These are phyloP conservation scores for Aspergillus biplanus DNA, from an alignment of 495 filamentous ascomycete species.

Conservation along the genomic window DNA sequence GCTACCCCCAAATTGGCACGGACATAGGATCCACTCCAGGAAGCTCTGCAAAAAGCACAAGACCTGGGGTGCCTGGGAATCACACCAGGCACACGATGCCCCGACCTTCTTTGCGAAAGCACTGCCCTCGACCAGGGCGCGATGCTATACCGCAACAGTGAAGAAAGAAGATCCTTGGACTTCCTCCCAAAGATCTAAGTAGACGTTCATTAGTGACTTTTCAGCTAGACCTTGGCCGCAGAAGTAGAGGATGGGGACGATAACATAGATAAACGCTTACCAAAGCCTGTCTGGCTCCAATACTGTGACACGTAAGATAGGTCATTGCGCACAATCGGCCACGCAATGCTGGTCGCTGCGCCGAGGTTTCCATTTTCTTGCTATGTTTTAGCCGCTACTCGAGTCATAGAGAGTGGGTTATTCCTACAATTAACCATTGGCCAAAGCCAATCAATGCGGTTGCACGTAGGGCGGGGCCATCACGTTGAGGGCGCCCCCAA, in stretches of 20 bases:
- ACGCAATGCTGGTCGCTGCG: slow-evolving; percentile 43
- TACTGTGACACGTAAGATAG: slow-evolving; percentile 72
- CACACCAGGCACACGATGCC: slow-evolving; percentile 49
- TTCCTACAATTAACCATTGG: slow-evolving; percentile 42
- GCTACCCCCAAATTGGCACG: slow-evolving; percentile 56
- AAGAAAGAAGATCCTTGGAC: slow-evolving; percentile 63
- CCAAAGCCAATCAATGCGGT: slow-evolving; percentile 56
- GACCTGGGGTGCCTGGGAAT: slow-evolving; percentile 59
- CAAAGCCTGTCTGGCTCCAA: slow-evolving; percentile 65
- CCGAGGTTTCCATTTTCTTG: slow-evolving; percentile 35
- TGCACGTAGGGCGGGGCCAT: slow-evolving; percentile 71
- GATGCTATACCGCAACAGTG: slow-evolving; percentile 57
- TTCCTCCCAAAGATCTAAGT: slow-evolving; percentile 74
- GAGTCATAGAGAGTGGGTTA: no score
- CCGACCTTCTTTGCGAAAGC: slow-evolving; percentile 51
- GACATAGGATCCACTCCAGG: slow-evolving; percentile 64
- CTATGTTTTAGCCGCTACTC: no score
- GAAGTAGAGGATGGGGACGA: no score
- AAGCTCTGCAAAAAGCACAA: slow-evolving; percentile 65
- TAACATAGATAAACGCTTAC: no score
- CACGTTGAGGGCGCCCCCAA: slow-evolving; percentile 74
- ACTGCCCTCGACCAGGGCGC: slow-evolving; percentile 64
- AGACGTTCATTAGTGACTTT: not conserved
- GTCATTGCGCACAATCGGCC: slow-evolving; percentile 68
- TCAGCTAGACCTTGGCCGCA: not conserved